These are phyloP conservation scores for Nannochloropsis limnetica DNA, from an alignment of 352 stramenopile species.

Conservation along the genomic window DNA sequence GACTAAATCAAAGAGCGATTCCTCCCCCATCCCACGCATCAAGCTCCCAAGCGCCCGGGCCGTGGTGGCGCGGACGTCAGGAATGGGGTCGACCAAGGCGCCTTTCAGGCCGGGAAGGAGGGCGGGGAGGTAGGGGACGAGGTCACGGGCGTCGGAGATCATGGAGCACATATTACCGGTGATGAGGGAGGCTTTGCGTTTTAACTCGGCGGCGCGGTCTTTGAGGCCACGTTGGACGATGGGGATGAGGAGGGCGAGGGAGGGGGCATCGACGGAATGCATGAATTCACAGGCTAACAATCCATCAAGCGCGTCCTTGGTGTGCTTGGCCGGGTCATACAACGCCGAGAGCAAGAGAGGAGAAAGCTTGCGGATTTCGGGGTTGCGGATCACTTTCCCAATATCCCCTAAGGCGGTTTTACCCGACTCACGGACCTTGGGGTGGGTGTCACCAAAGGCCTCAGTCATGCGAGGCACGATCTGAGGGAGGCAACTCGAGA, in stretches of 20 bases:
- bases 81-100: constrained; percentile 76
- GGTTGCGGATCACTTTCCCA: constrained; percentile 95
- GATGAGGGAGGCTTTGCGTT: constrained; percentile 97
- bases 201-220: constrained; percentile 87
- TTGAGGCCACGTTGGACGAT: constrained; percentile 95
- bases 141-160: constrained; percentile 92
- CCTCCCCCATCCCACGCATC: constrained; percentile 86
- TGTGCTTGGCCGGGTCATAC: constrained; percentile 81
- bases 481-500: constrained; percentile 92
- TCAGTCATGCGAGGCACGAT: constrained; percentile 95
- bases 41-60: constrained; percentile 65
- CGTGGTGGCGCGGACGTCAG: constrained; percentile 58
- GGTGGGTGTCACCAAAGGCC: constrained; percentile 94
- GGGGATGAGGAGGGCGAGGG: constrained; percentile 96
- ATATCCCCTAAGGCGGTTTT: constrained; percentile 91
- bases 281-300: constrained; percentile 96
- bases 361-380: constrained; percentile 92
- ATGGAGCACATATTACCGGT: constrained; percentile 98
- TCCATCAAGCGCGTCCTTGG: constrained; percentile 83
- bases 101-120: constrained; percentile 89
- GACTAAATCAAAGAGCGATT: constrained; percentile 85
- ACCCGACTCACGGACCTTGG: constrained; percentile 90
- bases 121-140: constrained; percentile 93
- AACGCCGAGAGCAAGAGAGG: constrained; percentile 83
- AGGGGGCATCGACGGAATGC: constrained; percentile 98